Evolutionary conservation across 331 rosid species (phyloP), one percentile per base, ranked within the genome.

Genomic region (Pyrus hybrid): DNA sequence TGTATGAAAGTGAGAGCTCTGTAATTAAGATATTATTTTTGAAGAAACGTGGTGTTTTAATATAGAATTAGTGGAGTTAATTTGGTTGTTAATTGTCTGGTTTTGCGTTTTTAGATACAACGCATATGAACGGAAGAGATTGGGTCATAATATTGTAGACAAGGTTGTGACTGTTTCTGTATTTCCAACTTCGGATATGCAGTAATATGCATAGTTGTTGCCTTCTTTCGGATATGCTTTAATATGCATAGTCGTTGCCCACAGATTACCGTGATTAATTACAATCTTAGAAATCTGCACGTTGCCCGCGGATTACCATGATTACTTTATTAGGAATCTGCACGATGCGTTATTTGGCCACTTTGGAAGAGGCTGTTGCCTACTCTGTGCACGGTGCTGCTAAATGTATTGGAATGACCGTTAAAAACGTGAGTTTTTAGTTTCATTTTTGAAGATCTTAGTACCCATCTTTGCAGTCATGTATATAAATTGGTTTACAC

Each of bases 341-440:
- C 99, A 94, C 20, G 97, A 94, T 73, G 99, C 97, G 22, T 86
- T 94, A 75, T 94, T 96, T 13, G 99, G 99, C 68, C 99, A 94
- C 77, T 90, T 96, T 94, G 47, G 97, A 94, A 81, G 97, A 92
- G 87, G 97, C 99, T 1, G 97, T 94, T 51, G 86, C 90, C 2
- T 94, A 88, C 82, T 92, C 97, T n/a, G 96, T 90, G 90, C 97
- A 94, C 53, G 67, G 96, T 56, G 85, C 99, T 70, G 85, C 89
- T 53, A 94, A 94, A 84, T 94, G 99, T 37, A 37, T 37, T 37
- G 45, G 45, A 37, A 2, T 9, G 45, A 37, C 13, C 45, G 13
- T 37, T 37, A 10, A 37, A 29, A 37, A 10, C 45, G 45, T 37
- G 45, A 10, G 45, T 37, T 37, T 37, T 10, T 37, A 9, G 4